A percentile compares a stretch with the other conserved stretches of the same genome.
phyloP scores from a whole-genome alignment of 2,329 filamentous ascomycete species.

The Penicillium sp. region DNA sequence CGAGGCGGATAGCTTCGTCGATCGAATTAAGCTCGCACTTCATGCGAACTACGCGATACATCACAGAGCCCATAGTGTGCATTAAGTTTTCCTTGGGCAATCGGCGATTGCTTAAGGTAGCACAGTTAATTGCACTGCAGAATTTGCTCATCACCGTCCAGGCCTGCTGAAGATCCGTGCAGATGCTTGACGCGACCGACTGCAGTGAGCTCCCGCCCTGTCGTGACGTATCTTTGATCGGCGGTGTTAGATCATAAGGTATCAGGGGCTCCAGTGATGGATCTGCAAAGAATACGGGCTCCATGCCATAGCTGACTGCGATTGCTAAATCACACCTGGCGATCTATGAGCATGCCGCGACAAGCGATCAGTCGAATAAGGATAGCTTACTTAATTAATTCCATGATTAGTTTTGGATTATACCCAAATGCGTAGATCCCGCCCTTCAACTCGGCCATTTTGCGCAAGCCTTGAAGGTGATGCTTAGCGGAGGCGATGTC shows the following conservation, averaged over 20 bases:
- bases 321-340: slow-evolving; percentile 8
- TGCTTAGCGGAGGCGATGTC: neutral
- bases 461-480: slow-evolving; percentile 40
- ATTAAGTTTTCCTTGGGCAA: slow-evolving; percentile 27
- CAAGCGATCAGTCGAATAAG: neutral
- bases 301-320: neutral
- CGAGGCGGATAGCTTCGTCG: slow-evolving; percentile 45
- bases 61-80: slow-evolving; percentile 44
- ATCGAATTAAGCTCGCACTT: slow-evolving; percentile 29
- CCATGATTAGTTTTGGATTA: slow-evolving; percentile 41
- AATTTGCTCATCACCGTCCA: slow-evolving; percentile 5
- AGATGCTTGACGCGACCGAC: neutral
- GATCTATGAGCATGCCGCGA: neutral
- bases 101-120: slow-evolving; percentile 19
- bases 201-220: neutral
- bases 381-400: slow-evolving; percentile 23
- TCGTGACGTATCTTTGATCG: neutral
- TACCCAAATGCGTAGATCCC: slow-evolving; percentile 35
- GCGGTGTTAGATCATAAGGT: slow-evolving; percentile 1
- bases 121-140: slow-evolving; percentile 12
- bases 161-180: neutral
- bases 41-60: slow-evolving; percentile 47
- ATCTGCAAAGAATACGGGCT: slow-evolving; percentile 5
- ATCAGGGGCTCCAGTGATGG: slow-evolving; percentile 5
- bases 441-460: slow-evolving; percentile 44